A percentile compares a stretch with the other conserved stretches of the same genome.
These are phyloP conservation scores for Cudoniella acicularis DNA, from an alignment of 495 filamentous ascomycete species.

Conservation along the genomic window DNA sequence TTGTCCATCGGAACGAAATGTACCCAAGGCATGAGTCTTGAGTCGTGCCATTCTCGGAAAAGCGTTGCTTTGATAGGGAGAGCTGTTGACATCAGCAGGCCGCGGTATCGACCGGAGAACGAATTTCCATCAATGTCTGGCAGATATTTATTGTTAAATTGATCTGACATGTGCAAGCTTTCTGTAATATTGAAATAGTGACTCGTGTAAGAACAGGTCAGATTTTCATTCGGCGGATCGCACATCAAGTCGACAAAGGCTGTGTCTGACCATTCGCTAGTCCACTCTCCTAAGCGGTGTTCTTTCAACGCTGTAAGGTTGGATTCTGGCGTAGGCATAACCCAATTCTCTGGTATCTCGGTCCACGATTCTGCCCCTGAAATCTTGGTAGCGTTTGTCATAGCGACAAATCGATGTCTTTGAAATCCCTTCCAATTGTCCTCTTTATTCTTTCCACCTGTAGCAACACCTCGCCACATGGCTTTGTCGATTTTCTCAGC, in stretches of 20 bases:
- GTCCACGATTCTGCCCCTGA: constrained; percentile 34
- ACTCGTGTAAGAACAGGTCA: constrained; percentile 46
- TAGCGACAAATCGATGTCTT: constrained; percentile 67
- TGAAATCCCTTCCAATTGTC: constrained; percentile 69
- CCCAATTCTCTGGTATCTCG: constrained; percentile 34
- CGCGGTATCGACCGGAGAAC: constrained; percentile 67
- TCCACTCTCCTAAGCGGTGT: constrained; percentile 32
- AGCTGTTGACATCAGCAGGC: constrained; percentile 60
- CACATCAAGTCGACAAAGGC: constrained; percentile 48
- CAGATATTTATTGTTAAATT: constrained; percentile 36
- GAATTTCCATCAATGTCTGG: constrained; percentile 71
- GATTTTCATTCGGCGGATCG: constrained; percentile 26
- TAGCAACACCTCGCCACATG: constrained; percentile 70
- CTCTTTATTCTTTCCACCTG: constrained; percentile 59
- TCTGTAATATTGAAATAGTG: constrained; percentile 37
- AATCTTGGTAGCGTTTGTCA: constrained; percentile 63
- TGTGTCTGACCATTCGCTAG: constrained; percentile 39
- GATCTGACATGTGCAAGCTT: constrained; percentile 34
- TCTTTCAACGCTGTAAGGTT: constrained; percentile 24
- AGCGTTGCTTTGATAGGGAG: constrained; percentile 70
- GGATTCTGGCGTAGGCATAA: constrained; percentile 34
- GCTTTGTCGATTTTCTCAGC: constrained; percentile 47
- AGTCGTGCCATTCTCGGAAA: constrained; percentile 75
- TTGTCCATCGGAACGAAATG: constrained; percentile 88
- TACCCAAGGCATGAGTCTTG: constrained; percentile 63